Evolutionary conservation across 208 protist species (phyloP).

Genomic region (Acanthamoeba culbertsoni): DNA sequence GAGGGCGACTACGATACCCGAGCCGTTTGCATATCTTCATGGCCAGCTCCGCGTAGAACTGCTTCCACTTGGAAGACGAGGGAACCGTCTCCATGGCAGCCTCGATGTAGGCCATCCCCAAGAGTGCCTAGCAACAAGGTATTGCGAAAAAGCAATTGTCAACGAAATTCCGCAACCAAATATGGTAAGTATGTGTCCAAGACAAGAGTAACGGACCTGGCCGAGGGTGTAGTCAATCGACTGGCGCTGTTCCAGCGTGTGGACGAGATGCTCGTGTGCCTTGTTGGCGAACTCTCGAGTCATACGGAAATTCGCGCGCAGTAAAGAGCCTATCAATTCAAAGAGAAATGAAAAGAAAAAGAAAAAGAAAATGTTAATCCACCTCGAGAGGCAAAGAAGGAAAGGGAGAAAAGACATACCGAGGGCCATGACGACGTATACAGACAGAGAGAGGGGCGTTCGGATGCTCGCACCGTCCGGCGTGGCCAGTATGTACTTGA

Average conservation of each 20-base stretch:
- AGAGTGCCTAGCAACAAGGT: background rate
- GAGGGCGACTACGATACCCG: background rate
- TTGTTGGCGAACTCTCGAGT: conserved; percentile 16
- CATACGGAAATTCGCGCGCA: background rate
- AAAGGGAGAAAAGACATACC: background rate
- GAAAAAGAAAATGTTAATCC: background rate
- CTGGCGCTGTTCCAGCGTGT: background rate
- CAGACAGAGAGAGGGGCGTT: background rate
- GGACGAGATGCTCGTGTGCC: background rate
- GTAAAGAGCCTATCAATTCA: background rate
- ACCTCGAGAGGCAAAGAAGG: background rate
- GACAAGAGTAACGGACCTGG: background rate
- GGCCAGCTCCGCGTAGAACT: conserved; percentile 7
- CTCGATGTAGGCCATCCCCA: conserved; percentile 3
- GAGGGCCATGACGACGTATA: background rate
- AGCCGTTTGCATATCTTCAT: conserved; percentile 9
- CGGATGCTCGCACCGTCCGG: background rate
- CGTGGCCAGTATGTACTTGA: background rate
- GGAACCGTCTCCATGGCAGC: background rate
- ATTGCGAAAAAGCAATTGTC: background rate
- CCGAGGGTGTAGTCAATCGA: background rate
- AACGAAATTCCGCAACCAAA: no score
- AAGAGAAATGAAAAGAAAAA: conserved; percentile 14
- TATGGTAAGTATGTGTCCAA: no score
- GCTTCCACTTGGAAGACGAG: conserved; percentile 5